These are phyloP conservation scores for Serendipita sp. DNA, from an alignment of 768 basidiomycete genomes.

Conservation along the genomic window DNA sequence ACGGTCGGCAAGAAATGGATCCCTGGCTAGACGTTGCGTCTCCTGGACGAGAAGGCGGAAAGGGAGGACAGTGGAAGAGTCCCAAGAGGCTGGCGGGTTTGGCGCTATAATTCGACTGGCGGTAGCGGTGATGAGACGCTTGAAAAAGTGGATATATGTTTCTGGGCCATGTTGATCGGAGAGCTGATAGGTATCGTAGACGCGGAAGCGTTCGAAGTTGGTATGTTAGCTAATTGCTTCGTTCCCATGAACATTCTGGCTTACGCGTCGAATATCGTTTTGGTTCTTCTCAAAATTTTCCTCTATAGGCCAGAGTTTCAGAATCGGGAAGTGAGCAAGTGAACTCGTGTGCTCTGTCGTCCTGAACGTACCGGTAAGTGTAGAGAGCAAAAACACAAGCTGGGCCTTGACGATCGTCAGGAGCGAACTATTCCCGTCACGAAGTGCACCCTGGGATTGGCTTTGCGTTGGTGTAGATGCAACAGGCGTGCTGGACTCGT, in stretches of 20 bases:
- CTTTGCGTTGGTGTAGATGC: conserved; percentile 2
- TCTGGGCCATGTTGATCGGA: conserved; percentile 94
- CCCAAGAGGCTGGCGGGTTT: conserved; percentile 46
- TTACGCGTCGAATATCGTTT: conserved; percentile 82
- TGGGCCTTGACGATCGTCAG: conserved; percentile 91
- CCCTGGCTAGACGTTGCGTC: conserved; percentile 74
- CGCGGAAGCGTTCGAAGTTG: conserved; percentile 2
- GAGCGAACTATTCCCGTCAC: conserved; percentile 19
- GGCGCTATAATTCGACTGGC: conserved; percentile 50
- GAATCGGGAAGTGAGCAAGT: background rate
- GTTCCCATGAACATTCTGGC: conserved; percentile 20
- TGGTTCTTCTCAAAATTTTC: conserved; percentile 94
- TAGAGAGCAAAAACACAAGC: conserved; percentile 93
- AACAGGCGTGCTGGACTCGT: conserved; percentile 2
- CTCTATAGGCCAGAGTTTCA: conserved; percentile 27
- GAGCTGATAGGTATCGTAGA: conserved; percentile 34
- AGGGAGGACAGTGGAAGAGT: conserved; percentile 60
- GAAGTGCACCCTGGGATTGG: background rate
- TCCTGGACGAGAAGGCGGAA: conserved; percentile 80
- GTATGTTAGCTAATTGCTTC: conserved; percentile 1
- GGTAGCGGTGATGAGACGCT: conserved; percentile 82
- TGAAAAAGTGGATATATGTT: conserved; percentile 94
- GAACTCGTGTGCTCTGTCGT: background rate
- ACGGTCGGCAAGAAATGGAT: conserved; percentile 78
- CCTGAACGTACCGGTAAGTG: conserved; percentile 38